These are phyloP conservation scores for Colletotrichum neosansevieriae DNA, from an alignment of 2,329 filamentous ascomycete genomes.

Conservation along the genomic window DNA sequence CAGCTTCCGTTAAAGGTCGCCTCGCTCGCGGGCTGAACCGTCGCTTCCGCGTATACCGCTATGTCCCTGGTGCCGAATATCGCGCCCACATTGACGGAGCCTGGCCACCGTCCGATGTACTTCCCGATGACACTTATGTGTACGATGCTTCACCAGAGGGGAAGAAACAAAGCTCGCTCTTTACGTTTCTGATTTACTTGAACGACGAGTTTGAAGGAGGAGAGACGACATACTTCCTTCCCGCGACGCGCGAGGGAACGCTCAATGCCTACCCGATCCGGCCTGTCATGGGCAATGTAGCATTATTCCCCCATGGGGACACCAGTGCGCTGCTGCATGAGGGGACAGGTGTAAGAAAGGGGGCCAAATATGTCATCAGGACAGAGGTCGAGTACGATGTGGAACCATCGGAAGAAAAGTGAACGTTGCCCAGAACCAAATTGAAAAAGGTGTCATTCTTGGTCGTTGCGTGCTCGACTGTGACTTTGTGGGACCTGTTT, in stretches of 20 bases:
- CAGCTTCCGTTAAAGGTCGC: slow-evolving; percentile 65
- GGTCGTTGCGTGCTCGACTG: no score
- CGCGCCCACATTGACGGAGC: slow-evolving; percentile 78
- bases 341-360: slow-evolving; percentile 76
- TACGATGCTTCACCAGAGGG: slow-evolving; percentile 73
- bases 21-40: slow-evolving; percentile 74
- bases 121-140: slow-evolving; percentile 68
- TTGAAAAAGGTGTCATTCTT: neutral
- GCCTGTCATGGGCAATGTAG: slow-evolving; percentile 76
- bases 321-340: slow-evolving; percentile 75
- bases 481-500: no score
- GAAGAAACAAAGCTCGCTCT: slow-evolving; percentile 74
- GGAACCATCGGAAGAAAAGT: slow-evolving; percentile 46
- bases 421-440: neutral
- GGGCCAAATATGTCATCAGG: slow-evolving; percentile 76
- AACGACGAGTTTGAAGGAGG: slow-evolving; percentile 80
- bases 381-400: slow-evolving; percentile 80
- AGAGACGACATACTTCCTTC: slow-evolving; percentile 79
- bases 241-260: slow-evolving; percentile 71
- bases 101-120: slow-evolving; percentile 78
- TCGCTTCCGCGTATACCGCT: slow-evolving; percentile 78
- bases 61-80: slow-evolving; percentile 80
- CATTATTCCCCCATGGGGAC: slow-evolving; percentile 78
- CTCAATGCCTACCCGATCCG: slow-evolving; percentile 78
- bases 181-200: slow-evolving; percentile 77